Percentiles rank a stretch among this genome's conserved stretches.
Conservation (phyloP, 2,329 filamentous ascomycete species). For the Chaetomium sp. region DNA sequence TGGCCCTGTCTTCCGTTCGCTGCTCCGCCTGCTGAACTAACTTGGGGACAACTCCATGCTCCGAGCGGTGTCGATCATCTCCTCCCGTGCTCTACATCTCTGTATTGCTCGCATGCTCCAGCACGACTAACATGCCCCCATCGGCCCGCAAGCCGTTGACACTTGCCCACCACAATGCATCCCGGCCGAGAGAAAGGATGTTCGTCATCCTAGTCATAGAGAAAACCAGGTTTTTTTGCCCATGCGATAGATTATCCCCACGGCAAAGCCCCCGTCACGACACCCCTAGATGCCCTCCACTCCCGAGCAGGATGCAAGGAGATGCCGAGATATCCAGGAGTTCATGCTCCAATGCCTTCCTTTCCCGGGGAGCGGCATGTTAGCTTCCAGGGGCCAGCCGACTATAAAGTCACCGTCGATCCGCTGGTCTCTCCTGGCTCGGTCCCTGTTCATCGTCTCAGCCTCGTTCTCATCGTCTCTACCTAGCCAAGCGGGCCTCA, state of each 20-base stretch:
- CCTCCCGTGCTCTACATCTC: neutral
- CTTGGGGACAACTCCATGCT: neutral
- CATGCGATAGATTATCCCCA: conserved; percentile 8
- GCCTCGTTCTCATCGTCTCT: neutral
- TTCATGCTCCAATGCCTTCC: neutral
- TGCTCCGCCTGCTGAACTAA: neutral
- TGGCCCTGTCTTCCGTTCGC: conserved; percentile 11
- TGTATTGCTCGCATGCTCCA: neutral
- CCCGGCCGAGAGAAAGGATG: neutral
- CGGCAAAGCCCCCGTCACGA: neutral
- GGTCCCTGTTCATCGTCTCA: neutral
- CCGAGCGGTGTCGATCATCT: neutral
- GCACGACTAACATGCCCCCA: neutral
- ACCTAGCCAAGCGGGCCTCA: neutral
- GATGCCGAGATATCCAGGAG: neutral
- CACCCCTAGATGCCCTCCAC: conserved; percentile 1
- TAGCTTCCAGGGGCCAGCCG: conserved; percentile 1
- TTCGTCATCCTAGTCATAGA: conserved; percentile 1
- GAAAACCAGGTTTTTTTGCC: conserved; percentile 9
- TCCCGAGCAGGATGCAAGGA: neutral
- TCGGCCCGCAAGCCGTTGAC: conserved; percentile 13
- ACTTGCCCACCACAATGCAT: neutral
- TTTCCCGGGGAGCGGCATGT: neutral
- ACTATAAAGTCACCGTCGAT: conserved; percentile 9
- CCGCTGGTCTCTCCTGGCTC: neutral